Evolutionary conservation across 2,329 filamentous ascomycete genomes (phyloP), one percentile per base, ranked within the genome.

Genomic region (Thelonectria discophora): DNA sequence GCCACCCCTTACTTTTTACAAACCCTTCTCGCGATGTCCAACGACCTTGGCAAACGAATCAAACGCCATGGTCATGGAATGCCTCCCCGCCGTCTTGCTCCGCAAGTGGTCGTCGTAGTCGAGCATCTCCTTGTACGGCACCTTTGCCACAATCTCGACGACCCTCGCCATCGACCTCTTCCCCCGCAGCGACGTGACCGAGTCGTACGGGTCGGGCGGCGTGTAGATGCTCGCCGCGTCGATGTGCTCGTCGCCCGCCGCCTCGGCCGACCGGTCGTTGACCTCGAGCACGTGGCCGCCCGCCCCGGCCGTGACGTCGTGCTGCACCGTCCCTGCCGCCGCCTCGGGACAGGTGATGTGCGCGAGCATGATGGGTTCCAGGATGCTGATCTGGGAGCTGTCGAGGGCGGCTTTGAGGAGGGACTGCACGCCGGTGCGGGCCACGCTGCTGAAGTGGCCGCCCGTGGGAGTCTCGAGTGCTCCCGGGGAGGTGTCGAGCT

Each of bases 81-180:
- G 86, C 2, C 95, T 84, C 0, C 95, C 95, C 3, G 90, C 91
- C 3, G 94, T 99, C 80, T 97, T 84, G 77, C 92, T 94, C 54
- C 95, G 84, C 65, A 99, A 78, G 74, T 96, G 92, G 75, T 93
- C 92, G 69, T 98, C 82, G 76, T 98, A 99, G 43, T 94, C 92
- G 37, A 98, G 89, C 92, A 98, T 97, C 78, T 98, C 94, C 78
- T 95, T 96, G 70, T 98, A 82, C 32, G 95, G 95, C 27, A 98
- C 94, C 71, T 91, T 88, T 20, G 94, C 95, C 11, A 90, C 88
- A 68, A 99, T 92, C 51, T 90, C 84, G 60, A 84, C 80, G 79
- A 80, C 82, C 47, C 81, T 79, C 57, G 79, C 77, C 34, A 77
- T 79, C 39, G 77, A 82, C 69, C 80, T 82, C 73, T 82, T 83